Evolutionary conservation across 192 early-diverging fungal species (phyloP).

Genomic region (Spizellomyces sp.): DNA sequence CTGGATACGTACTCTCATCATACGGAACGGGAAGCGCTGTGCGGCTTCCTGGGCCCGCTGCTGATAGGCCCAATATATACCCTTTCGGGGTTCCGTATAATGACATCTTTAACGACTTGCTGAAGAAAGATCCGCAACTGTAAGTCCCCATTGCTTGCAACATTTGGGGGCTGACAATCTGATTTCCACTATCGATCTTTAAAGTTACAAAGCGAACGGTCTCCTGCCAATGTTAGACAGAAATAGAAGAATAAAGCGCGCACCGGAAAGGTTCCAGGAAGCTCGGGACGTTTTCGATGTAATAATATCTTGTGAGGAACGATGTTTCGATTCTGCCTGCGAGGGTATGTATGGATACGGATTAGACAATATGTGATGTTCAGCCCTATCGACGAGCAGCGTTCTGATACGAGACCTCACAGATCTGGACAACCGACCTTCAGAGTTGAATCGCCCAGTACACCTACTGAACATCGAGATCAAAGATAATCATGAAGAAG

Average conservation of each 20-base stretch:
- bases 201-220: conserved; percentile 84
- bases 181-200: neutral
- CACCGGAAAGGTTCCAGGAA: conserved; percentile 89
- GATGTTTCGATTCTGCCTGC: conserved; percentile 89
- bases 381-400: neutral
- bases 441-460: conserved; percentile 62
- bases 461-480: conserved; percentile 98
- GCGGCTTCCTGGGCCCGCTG: conserved; percentile 83
- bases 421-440: conserved; percentile 78
- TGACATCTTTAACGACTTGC: conserved; percentile 82
- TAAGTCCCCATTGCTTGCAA: conserved; percentile 34
- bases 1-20: conserved; percentile 81
- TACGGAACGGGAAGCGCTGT: conserved; percentile 92
- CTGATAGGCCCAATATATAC: conserved; percentile 89
- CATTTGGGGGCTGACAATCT: neutral
- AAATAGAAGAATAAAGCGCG: conserved; percentile 88
- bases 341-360: conserved; percentile 63
- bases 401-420: neutral
- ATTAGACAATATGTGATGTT: neutral
- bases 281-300: conserved; percentile 77
- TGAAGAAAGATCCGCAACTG: conserved; percentile 65
- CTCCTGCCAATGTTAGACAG: conserved; percentile 89
- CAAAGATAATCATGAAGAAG: conserved; percentile 91
- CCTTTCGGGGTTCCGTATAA: conserved; percentile 92
- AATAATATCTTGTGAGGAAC: conserved; percentile 95